Base-by-base conservation (phyloP, 352 stramenopile genomes). In the Phytopythium cucurbitacearum region DNA sequence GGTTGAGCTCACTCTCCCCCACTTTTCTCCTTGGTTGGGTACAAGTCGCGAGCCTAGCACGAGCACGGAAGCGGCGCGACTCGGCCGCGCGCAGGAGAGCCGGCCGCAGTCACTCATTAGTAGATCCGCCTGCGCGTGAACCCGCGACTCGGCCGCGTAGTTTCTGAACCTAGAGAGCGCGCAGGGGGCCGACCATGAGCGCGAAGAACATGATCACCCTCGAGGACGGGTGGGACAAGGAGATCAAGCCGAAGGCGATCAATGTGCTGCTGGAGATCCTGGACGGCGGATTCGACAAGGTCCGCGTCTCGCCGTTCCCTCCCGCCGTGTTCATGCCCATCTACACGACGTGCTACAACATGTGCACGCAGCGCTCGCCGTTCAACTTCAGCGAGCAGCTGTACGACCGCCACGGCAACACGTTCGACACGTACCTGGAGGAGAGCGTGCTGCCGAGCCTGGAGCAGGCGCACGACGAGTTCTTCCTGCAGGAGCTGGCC, bases 311-410 rank as follows among this genome's bases (percentile, higher is more conserved):
- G 59, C 81, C 83, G 34, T 95, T 95, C 69, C 85, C 85, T 35
- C 77, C 85, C 45, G 84, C 85, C 59, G 66, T 77, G 49, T 95
- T 93, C 69, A 95, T 95, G 85, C 83, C 82, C 36, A 94, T 95
- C 67, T 95, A 95, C 67, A 95, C 85, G 59, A 92, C 82, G 56
- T 94, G 85, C 79, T 99, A 99, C 81, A 98, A 99, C 71, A 99
- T 99, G 97, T 99, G 97, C 74, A 99, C 96, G 55, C 97, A 99
- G 71, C 89, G 96, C n/a, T 94, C 89, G 45, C 97, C 97, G 34
- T 99, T 98, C 85, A 99, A 99, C 71, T 99, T 94, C 79, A 99
- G 95, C 41, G 94, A 98, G 65, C 94, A 99, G 68, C 89, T 99
- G 5, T 99, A 99, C 78, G 81, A 97, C 58, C 84, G 95, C 53